Conservation (phyloP, 257 asterid species). For the Parsonsia alboflavescens region DNA sequence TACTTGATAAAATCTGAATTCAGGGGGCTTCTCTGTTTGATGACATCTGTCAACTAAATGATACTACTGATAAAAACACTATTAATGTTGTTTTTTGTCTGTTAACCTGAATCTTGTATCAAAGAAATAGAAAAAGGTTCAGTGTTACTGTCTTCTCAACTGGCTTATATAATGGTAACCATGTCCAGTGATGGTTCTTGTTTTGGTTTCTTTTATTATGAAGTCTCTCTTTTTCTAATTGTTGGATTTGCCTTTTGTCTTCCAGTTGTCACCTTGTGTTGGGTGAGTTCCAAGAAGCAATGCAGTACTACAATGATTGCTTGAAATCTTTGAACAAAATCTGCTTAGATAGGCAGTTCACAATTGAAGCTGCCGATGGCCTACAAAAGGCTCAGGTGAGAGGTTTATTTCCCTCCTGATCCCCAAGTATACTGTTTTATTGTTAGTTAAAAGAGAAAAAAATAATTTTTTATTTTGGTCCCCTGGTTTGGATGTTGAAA, state of each 20-base stretch:
- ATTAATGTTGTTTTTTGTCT: neutral
- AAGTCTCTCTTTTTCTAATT: neutral
- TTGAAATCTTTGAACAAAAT: conserved; percentile 45
- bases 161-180: neutral
- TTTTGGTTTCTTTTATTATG: neutral
- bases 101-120: neutral
- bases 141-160: neutral
- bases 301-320: conserved; percentile 48
- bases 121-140: neutral
- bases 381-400: conserved; percentile 78
- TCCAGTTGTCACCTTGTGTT: conserved; percentile 71
- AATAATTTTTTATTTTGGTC: neutral
- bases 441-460: neutral
- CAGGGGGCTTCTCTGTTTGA: neutral
- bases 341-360: conserved; percentile 78
- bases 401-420: conserved; percentile 10
- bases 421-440: neutral
- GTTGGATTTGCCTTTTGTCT: conserved; percentile 7
- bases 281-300: conserved; percentile 82
- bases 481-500: neutral
- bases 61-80: neutral
- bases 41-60: neutral
- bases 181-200: neutral
- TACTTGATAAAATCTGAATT: neutral
- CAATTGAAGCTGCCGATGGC: conserved; percentile 85